Base-by-base conservation (phyloP, 176 grass and related monocot genomes). In the Oryza meridionalis region DNA sequence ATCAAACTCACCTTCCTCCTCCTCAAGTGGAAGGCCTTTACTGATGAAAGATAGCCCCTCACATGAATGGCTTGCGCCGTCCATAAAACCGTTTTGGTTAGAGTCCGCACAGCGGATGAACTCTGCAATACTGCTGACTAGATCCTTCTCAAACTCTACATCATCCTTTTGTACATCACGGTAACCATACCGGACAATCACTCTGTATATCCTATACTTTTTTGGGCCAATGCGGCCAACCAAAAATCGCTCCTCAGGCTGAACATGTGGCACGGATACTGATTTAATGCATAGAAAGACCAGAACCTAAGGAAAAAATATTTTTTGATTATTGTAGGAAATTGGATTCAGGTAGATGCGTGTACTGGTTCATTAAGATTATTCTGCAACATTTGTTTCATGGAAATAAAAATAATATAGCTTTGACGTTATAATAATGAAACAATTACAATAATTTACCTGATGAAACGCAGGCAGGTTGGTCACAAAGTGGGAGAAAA, bases 401-500 rank as follows among this genome's bases (percentile, higher is more conserved):
- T 15, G 1, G 24, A 9, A 62, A 38, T 7, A 65, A 76, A 70
- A 42, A 71, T 0, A 81, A 22, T 38, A 59, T 9, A 79, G 24
- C 55, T 65, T 77, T 24, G 22, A 25, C 64, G 31, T 19, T 32
- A 68, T 4, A 75, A 67, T 4, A 80, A 21, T 24, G 81, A 6
- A 9, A 58, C 11, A 24, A 35, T 16, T 13, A 19, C 35, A 66
- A 72, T 4, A 70, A 44, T 37, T 37, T 84, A 98, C 96, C 96
- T 98, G 96, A 88, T 98, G 96, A 86, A 98, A 98, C 55, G 96
- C 96, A 77, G 96, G 96, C 10, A 98, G 82, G 46, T 98, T 98
- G 69, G 96, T 94, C 76, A 98, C 96, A 8, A 98, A 98, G 58
- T 98, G 96, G 65, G 96, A 93, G 78, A 98, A 98, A 58, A 98